Percentiles rank a stretch among this genome's conserved stretches.
phyloP scores from a whole-genome alignment of 2,329 filamentous ascomycete genomes.

The Acrodontium crateriforme region DNA sequence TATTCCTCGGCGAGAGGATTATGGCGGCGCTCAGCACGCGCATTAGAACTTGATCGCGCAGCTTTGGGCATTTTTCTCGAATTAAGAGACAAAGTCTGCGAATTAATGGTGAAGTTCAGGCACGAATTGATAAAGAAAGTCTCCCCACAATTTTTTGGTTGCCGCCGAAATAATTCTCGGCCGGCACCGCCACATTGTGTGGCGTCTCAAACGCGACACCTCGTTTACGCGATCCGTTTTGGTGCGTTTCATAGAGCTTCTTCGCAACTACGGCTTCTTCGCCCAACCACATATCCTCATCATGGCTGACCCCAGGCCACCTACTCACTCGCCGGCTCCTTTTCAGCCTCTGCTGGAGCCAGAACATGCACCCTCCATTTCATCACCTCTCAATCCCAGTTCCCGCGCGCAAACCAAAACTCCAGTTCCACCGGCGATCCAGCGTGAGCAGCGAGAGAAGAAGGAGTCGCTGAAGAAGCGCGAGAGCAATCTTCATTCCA shows the following conservation, averaged over 20 bases:
- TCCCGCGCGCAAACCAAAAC: constrained; percentile 16
- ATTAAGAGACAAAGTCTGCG: too few relatives aligned
- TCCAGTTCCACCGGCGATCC: constrained; percentile 25
- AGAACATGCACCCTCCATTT: constrained; percentile 50
- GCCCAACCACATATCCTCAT: constrained; percentile 2
- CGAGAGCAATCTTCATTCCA: constrained; percentile 30
- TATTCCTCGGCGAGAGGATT: constrained; percentile 88
- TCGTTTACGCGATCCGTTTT: too few relatives aligned
- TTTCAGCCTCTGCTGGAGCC: constrained; percentile 4
- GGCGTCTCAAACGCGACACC: too few relatives aligned
- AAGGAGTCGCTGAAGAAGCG: constrained; percentile 39
- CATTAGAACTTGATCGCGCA: constrained; percentile 36
- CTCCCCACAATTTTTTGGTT: too few relatives aligned
- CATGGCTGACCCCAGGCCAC: constrained; percentile 2
- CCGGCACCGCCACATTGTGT: too few relatives aligned
- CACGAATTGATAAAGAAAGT: too few relatives aligned
- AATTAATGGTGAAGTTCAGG: too few relatives aligned
- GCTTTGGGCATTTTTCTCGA: constrained; percentile 76
- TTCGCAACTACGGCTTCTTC: not conserved
- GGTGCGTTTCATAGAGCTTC: too few relatives aligned
- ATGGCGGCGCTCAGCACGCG: constrained; percentile 55
- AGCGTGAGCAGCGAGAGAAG: constrained; percentile 39
- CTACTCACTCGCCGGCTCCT: not conserved
- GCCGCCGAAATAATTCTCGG: too few relatives aligned
- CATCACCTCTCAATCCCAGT: constrained; percentile 62